Conservation (phyloP, 129 eudicot genomes). For the Artemisia argyi region DNA sequence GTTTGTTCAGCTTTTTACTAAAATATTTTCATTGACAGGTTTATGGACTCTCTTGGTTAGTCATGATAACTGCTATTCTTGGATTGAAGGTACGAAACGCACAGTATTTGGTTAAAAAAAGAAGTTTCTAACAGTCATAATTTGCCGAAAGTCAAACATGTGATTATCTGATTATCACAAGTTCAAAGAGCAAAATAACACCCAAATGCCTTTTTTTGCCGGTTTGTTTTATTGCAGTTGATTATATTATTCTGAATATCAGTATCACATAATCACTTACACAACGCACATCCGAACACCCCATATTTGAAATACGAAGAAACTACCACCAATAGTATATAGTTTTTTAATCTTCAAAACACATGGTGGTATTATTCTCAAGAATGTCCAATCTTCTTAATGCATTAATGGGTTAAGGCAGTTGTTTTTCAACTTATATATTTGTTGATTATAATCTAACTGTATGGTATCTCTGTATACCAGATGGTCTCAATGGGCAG, state of each 20-base stretch:
- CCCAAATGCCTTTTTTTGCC: too few species aligned
- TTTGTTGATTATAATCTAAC: conserved; percentile 11
- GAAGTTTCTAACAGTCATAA: too few species aligned
- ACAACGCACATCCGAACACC: neutral
- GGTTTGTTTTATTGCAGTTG: too few species aligned
- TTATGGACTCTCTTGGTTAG: conserved; percentile 94
- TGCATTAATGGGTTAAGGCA: conserved; percentile 8
- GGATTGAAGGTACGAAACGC: conserved; percentile 69
- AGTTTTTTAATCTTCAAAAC: neutral
- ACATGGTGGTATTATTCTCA: neutral
- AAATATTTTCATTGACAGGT: conserved; percentile 44
- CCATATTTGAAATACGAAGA: neutral
- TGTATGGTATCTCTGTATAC: conserved; percentile 19
- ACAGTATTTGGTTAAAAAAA: too few species aligned
- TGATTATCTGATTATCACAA: too few species aligned
- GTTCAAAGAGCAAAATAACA: too few species aligned
- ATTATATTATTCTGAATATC: too few species aligned
- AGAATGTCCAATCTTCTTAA: conserved; percentile 1
- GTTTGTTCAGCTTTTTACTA: neutral
- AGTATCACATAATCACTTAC: neutral
- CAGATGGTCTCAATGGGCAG: conserved; percentile 97
- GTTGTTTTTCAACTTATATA: neutral
- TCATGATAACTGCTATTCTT: conserved; percentile 65
- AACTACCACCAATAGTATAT: neutral
- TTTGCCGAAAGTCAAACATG: too few species aligned